Percentiles rank a stretch among this genome's conserved stretches.
These are phyloP conservation scores for Beauveria varroae DNA, from an alignment of 2,329 filamentous ascomycete genomes.

Conservation along the genomic window DNA sequence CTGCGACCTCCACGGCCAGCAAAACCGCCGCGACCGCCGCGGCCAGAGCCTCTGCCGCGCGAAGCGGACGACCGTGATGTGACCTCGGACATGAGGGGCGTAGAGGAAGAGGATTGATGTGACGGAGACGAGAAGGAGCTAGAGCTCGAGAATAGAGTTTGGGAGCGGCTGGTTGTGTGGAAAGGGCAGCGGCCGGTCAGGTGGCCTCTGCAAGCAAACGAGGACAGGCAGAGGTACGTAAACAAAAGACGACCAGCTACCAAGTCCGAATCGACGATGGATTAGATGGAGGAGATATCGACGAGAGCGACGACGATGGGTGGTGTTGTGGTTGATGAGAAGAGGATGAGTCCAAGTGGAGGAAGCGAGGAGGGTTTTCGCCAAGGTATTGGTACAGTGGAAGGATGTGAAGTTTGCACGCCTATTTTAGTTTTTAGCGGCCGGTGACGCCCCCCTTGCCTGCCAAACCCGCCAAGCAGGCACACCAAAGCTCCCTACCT, in stretches of 20 bases:
- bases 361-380: slow-evolving; percentile 9
- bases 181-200: slow-evolving; percentile 26
- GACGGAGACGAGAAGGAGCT: slow-evolving; percentile 17
- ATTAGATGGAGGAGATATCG: slow-evolving; percentile 8
- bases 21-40: slow-evolving; percentile 75
- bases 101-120: slow-evolving; percentile 11
- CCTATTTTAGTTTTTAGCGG: slow-evolving; percentile 5
- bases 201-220: slow-evolving; percentile 27
- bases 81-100: slow-evolving; percentile 80
- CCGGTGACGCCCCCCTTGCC: not conserved
- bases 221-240: slow-evolving; percentile 12
- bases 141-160: slow-evolving; percentile 23
- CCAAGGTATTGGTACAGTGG: not conserved
- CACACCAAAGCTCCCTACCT: not conserved
- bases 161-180: slow-evolving; percentile 3
- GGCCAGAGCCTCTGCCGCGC: slow-evolving; percentile 84
- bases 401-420: slow-evolving; percentile 5
- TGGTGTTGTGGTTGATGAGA: slow-evolving; percentile 9
- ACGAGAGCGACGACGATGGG: slow-evolving; percentile 9
- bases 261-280: slow-evolving; percentile 9
- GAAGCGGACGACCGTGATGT: slow-evolving; percentile 73
- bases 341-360: slow-evolving; percentile 4
- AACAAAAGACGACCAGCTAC: slow-evolving; percentile 11
- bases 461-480: not conserved
- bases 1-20: slow-evolving; percentile 64